phyloP scores from a whole-genome alignment of 768 basidiomycete genomes.

The Tremella yokohamensis region DNA sequence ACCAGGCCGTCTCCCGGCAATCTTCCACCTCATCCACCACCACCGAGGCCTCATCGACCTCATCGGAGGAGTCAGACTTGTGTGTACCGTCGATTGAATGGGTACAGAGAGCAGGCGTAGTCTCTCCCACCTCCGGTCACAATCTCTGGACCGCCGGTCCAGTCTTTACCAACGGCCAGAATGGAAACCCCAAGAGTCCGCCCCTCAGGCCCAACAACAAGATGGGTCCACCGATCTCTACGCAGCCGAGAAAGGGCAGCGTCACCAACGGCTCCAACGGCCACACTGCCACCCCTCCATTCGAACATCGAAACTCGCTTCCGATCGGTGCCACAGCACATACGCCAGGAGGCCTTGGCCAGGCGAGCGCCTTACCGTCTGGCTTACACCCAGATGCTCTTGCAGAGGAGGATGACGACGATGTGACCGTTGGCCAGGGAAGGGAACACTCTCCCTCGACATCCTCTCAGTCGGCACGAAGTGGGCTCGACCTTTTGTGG shows the following conservation, averaged over 20 bases:
- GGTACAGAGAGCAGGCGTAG: slow-evolving; percentile 18
- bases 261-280: slow-evolving; percentile 10
- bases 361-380: slow-evolving; percentile 21
- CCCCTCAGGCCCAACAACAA: slow-evolving; percentile 2
- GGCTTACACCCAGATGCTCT: slow-evolving; percentile 14
- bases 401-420: slow-evolving; percentile 43
- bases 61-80: slow-evolving; percentile 40
- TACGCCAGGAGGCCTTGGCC: slow-evolving; percentile 22
- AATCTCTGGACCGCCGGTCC: neutral
- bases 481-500: slow-evolving; percentile 38
- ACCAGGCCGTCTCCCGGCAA: slow-evolving; percentile 28
- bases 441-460: slow-evolving; percentile 32
- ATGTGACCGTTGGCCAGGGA: slow-evolving; percentile 40
- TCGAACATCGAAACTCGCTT: slow-evolving; percentile 7
- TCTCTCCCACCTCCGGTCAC: neutral
- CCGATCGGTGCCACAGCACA: slow-evolving; percentile 26
- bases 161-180: neutral
- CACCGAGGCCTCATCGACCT: slow-evolving; percentile 37
- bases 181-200: slow-evolving; percentile 8
- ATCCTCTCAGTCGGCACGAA: slow-evolving; percentile 38
- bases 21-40: slow-evolving; percentile 32
- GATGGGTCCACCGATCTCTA: slow-evolving; percentile 33
- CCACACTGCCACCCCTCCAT: slow-evolving; percentile 9
- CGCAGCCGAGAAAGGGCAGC: slow-evolving; percentile 8
- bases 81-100: slow-evolving; percentile 44